Evolutionary conservation across 768 basidiomycete genomes (phyloP), one percentile per base, ranked within the genome.

Genomic region (Mycena galopus): DNA sequence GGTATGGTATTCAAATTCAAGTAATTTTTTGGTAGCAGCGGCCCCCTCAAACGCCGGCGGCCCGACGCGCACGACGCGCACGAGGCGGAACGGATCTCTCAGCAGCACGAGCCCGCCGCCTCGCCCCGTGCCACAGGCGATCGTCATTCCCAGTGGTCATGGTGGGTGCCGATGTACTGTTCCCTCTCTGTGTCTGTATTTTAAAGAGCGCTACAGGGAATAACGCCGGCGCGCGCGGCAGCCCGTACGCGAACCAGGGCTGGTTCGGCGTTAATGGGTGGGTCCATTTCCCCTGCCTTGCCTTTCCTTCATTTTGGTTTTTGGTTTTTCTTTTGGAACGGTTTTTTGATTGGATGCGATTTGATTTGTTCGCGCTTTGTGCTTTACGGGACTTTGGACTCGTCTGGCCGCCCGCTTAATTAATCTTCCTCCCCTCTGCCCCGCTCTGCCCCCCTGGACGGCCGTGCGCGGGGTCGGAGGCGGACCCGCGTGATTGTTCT

Each of bases 21-120:
- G n/a, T n/a, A n/a, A n/a, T n/a, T n/a, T n/a, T n/a, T n/a, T n/a
- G n/a, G n/a, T n/a, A n/a, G n/a, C n/a, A n/a, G n/a, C n/a, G n/a
- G n/a, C n/a, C n/a, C n/a, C n/a, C 62, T 71, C 51, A 37, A 66
- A 58, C 25, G 65, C 69, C 44, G 12, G 62, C 64, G 27, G 73
- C 9, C 91, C 90, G 2, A 86, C 88, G 11, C 82, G 91, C 63
- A 88, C 88, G 0, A 83, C 88, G 19, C 83, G 91, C 21, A 78
- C 88, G 23, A 85, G 92, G 70, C 83, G 92, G 66, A 89, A 89
- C 68, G 90, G 88, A 69, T 89, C 88, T 72, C 84, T 93, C 56
- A 88, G 88, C 71, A 87, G 89, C 16, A 89, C 86, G 55, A 87
- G 79, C 69, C 92, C 87, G 61, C 91, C 88, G 47, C 85, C 86